These are phyloP conservation scores for Polychaeton citri DNA, from an alignment of 2,329 filamentous ascomycete species.

Conservation along the genomic window DNA sequence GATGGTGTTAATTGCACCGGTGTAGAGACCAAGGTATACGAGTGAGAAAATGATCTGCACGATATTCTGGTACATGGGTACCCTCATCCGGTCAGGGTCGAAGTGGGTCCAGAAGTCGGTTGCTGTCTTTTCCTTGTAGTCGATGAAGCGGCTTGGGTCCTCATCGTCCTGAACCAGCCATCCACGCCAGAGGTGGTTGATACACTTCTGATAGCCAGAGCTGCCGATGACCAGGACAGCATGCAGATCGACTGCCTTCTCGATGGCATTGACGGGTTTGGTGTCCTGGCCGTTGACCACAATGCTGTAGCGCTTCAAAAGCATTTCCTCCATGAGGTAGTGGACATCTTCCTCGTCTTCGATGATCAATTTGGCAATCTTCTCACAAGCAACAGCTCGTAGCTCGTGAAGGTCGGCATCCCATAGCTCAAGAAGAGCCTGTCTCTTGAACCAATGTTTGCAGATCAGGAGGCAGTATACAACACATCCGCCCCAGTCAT, in stretches of 20 bases:
- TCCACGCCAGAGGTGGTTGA: constrained; percentile 81
- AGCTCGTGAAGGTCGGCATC: constrained; percentile 74
- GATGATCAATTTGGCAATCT: constrained; percentile 79
- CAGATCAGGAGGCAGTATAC: constrained; percentile 71
- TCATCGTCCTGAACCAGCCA: constrained; percentile 96
- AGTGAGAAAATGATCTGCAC: constrained; percentile 77
- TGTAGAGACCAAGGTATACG: constrained; percentile 74
- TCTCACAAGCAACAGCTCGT: constrained; percentile 71
- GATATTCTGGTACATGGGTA: constrained; percentile 82
- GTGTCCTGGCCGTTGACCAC: constrained; percentile 59
- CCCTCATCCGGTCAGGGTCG: constrained; percentile 87
- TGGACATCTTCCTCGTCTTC: constrained; percentile 67
- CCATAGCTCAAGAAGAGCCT: constrained; percentile 75
- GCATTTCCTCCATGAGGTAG: constrained; percentile 66
- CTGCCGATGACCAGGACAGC: constrained; percentile 79
- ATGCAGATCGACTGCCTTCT: constrained; percentile 87
- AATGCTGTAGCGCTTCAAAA: constrained; percentile 82
- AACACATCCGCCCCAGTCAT: constrained; percentile 62
- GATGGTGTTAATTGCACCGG: constrained; percentile 83
- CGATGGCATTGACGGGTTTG: constrained; percentile 71
- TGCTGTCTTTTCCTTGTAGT: constrained; percentile 73
- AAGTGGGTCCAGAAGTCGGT: constrained; percentile 68
- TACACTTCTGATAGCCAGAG: constrained; percentile 91
- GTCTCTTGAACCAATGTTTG: constrained; percentile 59
- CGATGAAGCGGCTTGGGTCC: constrained; percentile 77